Conservation (phyloP, 257 asterid species). For the Petunia secreta region DNA sequence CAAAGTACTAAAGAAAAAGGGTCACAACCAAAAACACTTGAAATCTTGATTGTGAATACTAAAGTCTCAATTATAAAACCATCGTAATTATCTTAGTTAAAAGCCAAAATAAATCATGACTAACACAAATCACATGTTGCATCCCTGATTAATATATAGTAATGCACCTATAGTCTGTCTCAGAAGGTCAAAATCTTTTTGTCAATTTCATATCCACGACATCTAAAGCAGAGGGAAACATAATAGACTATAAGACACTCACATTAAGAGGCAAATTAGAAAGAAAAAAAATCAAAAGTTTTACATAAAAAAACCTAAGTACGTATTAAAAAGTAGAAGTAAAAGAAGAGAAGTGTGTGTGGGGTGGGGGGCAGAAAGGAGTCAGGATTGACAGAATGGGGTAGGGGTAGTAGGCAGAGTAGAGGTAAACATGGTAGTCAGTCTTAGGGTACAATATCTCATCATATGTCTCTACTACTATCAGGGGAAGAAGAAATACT, state of each 20-base stretch:
- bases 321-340: neutral
- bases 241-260: neutral
- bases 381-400: conserved; percentile 17
- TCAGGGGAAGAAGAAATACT: conserved; percentile 23
- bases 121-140: neutral
- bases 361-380: neutral
- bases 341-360: neutral
- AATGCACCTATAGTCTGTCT: neutral
- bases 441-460: conserved; percentile 21
- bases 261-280: neutral
- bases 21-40: neutral
- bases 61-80: neutral
- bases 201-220: neutral
- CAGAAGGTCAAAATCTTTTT: neutral
- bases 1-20: too few relatives aligned
- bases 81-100: neutral
- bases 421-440: conserved; percentile 21
- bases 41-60: neutral
- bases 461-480: neutral
- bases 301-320: neutral
- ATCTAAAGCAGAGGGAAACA: neutral
- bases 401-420: conserved; percentile 23
- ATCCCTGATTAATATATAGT: neutral
- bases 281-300: neutral
- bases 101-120: neutral